phyloP scores from a whole-genome alignment of 805 yeast genomes.

The Clavispora asparagi region DNA sequence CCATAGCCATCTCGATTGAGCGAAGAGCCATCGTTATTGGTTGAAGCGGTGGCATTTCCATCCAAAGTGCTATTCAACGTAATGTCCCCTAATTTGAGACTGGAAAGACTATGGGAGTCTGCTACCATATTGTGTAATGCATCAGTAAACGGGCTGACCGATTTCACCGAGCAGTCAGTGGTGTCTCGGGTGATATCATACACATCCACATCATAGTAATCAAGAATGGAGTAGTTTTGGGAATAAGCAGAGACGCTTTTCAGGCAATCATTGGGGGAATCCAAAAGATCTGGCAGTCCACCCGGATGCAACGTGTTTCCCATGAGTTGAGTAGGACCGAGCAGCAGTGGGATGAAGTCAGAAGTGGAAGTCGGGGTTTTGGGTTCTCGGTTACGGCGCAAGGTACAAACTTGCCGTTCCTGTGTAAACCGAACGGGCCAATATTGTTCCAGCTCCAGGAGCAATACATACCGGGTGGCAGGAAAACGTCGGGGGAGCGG shows the following conservation, averaged over 20 bases:
- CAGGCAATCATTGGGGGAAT: neutral
- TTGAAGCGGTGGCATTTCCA: no score
- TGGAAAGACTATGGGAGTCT: neutral
- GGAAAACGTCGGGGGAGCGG: no score
- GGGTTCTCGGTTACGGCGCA: neutral
- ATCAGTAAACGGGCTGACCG: neutral
- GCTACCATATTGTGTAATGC: neutral
- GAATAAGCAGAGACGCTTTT: constrained; percentile 27
- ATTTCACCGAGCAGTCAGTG: neutral
- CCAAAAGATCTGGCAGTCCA: neutral
- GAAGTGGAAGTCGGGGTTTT: neutral
- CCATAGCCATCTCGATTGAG: neutral
- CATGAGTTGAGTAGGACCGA: neutral
- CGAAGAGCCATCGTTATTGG: neutral
- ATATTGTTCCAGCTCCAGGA: neutral
- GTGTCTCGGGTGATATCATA: neutral
- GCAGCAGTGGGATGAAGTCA: neutral
- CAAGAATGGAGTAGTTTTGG: constrained; percentile 32
- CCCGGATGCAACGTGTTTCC: neutral
- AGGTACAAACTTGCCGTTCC: neutral
- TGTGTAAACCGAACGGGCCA: neutral
- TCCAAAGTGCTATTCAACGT: neutral
- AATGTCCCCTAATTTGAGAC: neutral
- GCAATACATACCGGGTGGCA: no score
- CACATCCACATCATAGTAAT: constrained; percentile 25